Evolutionary conservation across 2,329 filamentous ascomycete species (phyloP).

Genomic region (Chrysoporthe deuterocubensis): DNA sequence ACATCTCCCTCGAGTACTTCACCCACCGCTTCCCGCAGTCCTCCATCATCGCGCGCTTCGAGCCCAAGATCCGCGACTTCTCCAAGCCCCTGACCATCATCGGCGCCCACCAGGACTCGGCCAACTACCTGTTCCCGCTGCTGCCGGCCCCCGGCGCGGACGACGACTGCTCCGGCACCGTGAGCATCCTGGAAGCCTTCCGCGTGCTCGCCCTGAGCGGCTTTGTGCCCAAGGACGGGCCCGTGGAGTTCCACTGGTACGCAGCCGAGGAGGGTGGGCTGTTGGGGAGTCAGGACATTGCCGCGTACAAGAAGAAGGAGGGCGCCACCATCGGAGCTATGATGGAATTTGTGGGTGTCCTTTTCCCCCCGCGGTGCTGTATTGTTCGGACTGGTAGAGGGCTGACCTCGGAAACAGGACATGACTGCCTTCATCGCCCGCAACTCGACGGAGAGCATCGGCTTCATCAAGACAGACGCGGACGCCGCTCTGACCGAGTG

Average conservation of each 20-base stretch:
- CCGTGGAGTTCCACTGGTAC: conserved; percentile 83
- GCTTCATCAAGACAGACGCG: conserved; percentile 43
- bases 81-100: conserved; percentile 53
- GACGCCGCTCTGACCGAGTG: conserved; percentile 43
- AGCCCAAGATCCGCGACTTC: conserved; percentile 43
- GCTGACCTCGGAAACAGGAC: conserved; percentile 34
- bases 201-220: conserved; percentile 61
- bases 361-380: not conserved
- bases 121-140: conserved; percentile 72
- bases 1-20: conserved; percentile 55
- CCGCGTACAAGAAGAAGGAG: conserved; percentile 66
- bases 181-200: conserved; percentile 74
- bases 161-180: conserved; percentile 73
- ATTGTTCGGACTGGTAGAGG: not conserved
- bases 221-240: conserved; percentile 38
- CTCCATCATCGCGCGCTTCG: conserved; percentile 72
- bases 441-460: conserved; percentile 45
- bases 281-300: conserved; percentile 74
- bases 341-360: conserved; percentile 57
- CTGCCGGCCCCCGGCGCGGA: conserved; percentile 74
- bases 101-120: conserved; percentile 74
- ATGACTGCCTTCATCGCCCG: conserved; percentile 45
- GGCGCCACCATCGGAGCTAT: conserved; percentile 71
- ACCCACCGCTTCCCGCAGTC: conserved; percentile 71
- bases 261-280: conserved; percentile 81